Evolutionary conservation across 192 early-diverging fungal species (phyloP), one percentile per base, ranked within the genome.

Genomic region (Phlyctochytrium planicorne): DNA sequence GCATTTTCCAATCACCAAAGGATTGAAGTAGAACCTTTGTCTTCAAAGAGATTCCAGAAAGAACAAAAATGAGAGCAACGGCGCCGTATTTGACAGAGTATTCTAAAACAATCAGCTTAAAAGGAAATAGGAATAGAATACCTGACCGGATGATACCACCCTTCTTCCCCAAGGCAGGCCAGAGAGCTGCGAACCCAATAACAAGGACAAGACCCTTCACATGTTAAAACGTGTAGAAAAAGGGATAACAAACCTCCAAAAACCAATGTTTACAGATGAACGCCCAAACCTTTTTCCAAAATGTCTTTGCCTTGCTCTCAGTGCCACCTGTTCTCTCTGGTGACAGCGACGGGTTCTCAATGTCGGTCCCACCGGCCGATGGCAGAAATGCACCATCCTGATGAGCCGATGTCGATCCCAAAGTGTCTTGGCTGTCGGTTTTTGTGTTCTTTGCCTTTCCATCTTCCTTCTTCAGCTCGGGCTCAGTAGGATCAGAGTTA

Each of bases 61-160:
- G 65, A 53, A 90, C 73, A 74, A 90, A 90, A 34, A 90, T 86
- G 20, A 85, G 30, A 56, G 79, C 72, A 20, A 86, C 86, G n/a
- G 72, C 78, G 65, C 79, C 88, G 72, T 86, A 91, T 47, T 83
- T 84, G 64, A 91, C 85, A 6, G 84, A 77, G 75, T 85, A 89
- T 69, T 91, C 87, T 16, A 83, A 69, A 20, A 65, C 74, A 36
- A 82, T 62, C 47, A 80, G 74, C 3, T 62, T 34, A 60, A 50
- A 25, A 66, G 52, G 2, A 2, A 27, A 60, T 16, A 32, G 12
- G 14, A 27, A 4, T 67, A 12, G 61, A 60, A 23, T 24, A 53
- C 55, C 66, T 24, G 72, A 40, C 3, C 60, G 72, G 25, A 78
- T 63, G 53, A 60, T 56, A 35, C 78, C 75, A 37, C 52, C 73